Percentiles rank a stretch among this genome's conserved stretches.
phyloP scores from a whole-genome alignment of 768 basidiomycete species.

The Daedaleopsis sinensis region DNA sequence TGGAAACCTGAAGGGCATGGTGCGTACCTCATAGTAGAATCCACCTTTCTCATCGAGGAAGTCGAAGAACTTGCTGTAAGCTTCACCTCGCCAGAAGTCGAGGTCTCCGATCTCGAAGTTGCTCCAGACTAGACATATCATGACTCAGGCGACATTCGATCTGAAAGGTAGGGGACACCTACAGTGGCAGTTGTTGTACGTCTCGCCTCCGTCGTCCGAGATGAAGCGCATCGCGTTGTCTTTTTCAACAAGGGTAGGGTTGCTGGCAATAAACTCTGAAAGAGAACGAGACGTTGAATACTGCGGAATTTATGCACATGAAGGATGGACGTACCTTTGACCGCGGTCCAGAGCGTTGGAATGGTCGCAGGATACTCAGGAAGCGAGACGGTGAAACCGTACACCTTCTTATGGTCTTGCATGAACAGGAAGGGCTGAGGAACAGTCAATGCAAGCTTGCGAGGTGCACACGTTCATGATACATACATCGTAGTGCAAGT shows the following conservation, averaged over 20 bases:
- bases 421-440: slow-evolving; percentile 55
- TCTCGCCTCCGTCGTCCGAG: slow-evolving; percentile 55
- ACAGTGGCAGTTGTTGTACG: slow-evolving; percentile 64
- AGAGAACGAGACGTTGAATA: background rate
- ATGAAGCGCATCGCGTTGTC: slow-evolving; percentile 61
- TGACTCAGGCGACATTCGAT: background rate
- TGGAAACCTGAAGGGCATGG: background rate
- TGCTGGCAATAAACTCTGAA: slow-evolving; percentile 50
- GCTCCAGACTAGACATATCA: slow-evolving; percentile 50
- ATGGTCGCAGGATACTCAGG: slow-evolving; percentile 80
- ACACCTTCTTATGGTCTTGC: slow-evolving; percentile 57
- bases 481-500: slow-evolving; percentile 49
- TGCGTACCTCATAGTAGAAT: slow-evolving; percentile 57
- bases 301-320: background rate
- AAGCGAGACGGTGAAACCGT: slow-evolving; percentile 75
- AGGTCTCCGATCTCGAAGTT: slow-evolving; percentile 68
- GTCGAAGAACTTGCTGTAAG: slow-evolving; percentile 62
- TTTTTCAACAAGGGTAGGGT: slow-evolving; percentile 50
- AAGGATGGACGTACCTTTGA: slow-evolving; percentile 51
- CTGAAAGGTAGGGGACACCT: slow-evolving; percentile 18
- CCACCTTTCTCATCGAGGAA: slow-evolving; percentile 57
- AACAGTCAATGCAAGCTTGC: background rate
- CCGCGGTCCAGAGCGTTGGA: slow-evolving; percentile 70
- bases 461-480: background rate
- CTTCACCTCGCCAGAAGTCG: slow-evolving; percentile 57